These are phyloP conservation scores for Xylaria telfairii DNA, from an alignment of 495 filamentous ascomycete genomes.

Conservation along the genomic window DNA sequence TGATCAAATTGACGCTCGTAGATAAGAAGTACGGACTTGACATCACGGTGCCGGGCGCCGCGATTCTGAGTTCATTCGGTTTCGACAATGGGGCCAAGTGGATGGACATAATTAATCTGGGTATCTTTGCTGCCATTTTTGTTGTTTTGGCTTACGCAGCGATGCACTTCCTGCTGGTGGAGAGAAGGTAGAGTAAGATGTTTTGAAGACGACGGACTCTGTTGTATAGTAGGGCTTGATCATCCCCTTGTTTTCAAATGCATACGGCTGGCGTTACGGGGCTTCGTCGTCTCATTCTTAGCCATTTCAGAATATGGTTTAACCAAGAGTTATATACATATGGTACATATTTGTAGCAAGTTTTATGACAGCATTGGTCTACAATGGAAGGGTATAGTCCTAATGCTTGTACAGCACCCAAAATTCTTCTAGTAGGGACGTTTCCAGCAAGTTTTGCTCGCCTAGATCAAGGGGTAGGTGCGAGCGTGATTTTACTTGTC, in stretches of 20 bases:
- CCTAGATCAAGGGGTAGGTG: not conserved
- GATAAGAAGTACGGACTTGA: conserved; percentile 95
- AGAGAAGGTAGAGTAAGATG: conserved; percentile 70
- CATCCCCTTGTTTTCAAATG: conserved; percentile 10
- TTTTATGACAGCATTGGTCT: conserved; percentile 13
- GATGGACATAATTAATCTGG: conserved; percentile 82
- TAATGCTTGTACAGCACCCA: not conserved
- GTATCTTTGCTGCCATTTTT: conserved; percentile 80
- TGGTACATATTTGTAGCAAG: conserved; percentile 32
- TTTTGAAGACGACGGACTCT: not conserved
- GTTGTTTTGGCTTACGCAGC: conserved; percentile 87
- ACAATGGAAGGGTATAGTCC: conserved; percentile 5
- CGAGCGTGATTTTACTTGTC: conserved; percentile 24
- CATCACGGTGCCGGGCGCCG: conserved; percentile 93
- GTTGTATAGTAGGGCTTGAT: not conserved
- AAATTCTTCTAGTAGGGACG: not conserved
- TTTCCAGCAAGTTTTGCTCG: not conserved
- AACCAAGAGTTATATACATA: conserved; percentile 38
- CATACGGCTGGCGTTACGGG: conserved; percentile 28
- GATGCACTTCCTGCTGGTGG: conserved; percentile 92
- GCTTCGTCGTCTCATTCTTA: conserved; percentile 26
- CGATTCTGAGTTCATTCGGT: conserved; percentile 92
- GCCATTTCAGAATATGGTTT: conserved; percentile 28
- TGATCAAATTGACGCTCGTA: conserved; percentile 83
- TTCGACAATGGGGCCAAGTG: conserved; percentile 86